Base-by-base conservation (phyloP, 495 filamentous ascomycete genomes). In the Neurospora hispaniola region DNA sequence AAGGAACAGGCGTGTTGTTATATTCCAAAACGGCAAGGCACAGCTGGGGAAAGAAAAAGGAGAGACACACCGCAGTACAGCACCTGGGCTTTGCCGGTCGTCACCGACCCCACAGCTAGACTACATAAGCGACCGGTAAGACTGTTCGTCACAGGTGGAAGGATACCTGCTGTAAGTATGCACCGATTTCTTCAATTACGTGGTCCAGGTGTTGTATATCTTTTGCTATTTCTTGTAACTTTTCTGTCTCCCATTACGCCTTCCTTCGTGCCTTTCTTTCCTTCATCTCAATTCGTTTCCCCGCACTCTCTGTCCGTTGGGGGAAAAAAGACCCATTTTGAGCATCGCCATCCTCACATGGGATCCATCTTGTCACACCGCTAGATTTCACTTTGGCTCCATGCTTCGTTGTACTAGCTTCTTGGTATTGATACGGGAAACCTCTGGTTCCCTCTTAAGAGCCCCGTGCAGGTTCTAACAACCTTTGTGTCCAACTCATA, bases 41-140 rank as follows among this genome's bases (percentile, higher is more conserved):
- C 43, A 44, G 7, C 7, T 44, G 23, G 23, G 23, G 23, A 23
- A 23, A n/a, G 43, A n/a, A 44, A 44, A 44, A 72, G 71, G 69
- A 71, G 69, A 71, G 73, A 73, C 59, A 73, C 71, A 76, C 35
- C 35, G 35, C 35, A 38, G 35, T 76, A 74, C 73, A 78, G 73
- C 74, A 73, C 74, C 76, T 59, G 73, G 76, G 71, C 76, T 76
- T 76, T 73, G 70, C 76, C 74, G 69, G 70, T 85, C 79, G 80
- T 84, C 84, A 84, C 80, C 83, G 78, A 85, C 82, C 80, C 79
- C 80, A 85, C 35, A 38, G 35, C 4, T 79, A 83, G 27, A 83
- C 84, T 84, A 77, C 76, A 82, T 79, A 48, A n/a, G 44, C 44
- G n/a, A 48, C 20, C 43, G 18, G 18, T 46, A 4, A 46, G 18